Evolutionary conservation across 2,329 filamentous ascomycete species (phyloP), one percentile per base, ranked within the genome.

Genomic region (Fusarium acutatum): DNA sequence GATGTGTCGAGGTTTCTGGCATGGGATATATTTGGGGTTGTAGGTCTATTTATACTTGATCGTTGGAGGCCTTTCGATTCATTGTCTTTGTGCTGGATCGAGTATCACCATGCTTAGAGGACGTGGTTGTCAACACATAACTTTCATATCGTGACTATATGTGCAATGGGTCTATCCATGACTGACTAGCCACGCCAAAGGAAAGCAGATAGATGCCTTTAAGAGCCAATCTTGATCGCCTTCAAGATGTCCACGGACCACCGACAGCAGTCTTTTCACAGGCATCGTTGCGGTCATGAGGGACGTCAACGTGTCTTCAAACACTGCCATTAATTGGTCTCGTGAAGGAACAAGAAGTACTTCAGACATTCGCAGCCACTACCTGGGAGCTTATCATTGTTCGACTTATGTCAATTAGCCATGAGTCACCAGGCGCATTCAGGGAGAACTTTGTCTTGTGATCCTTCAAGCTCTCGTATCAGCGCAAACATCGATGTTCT

Each of bases 11-110:
- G 7, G 49, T 37, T 37, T 22, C 26, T 26, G 18, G 32, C 13
- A 5, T 17, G 24, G 14, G 32, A 26, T 37, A 34, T 12, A 15
- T 24, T 11, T n/a, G 47, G 17, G 47, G 17, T 17, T 17, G 7
- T 17, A 3, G 24, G 13, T 26, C 24, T 53, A 22, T 53, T 37
- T 37, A 13, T 35, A 37, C 32, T 26, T 28, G 32, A 3, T 13
- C 14, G 4, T 24, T 20, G 5, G 3, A 0, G 13, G 20, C 32
- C 0, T 22, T 37, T 37, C 9, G 18, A 6, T 11, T 4, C 4
- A 26, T 52, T 3, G 1, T 22, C 18, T 4, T 17, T 26, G 13
- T 5, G 13, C 32, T 15, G 18, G 13, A 5, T 26, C 18, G 1
- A 5, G 13, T 18, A 35, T 35, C 32, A 6, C 18, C 1, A 6